Evolutionary conservation across 106 monocot genomes (phyloP), one percentile per base, ranked within the genome.

Genomic region (Dactylorhiza incarnata): DNA sequence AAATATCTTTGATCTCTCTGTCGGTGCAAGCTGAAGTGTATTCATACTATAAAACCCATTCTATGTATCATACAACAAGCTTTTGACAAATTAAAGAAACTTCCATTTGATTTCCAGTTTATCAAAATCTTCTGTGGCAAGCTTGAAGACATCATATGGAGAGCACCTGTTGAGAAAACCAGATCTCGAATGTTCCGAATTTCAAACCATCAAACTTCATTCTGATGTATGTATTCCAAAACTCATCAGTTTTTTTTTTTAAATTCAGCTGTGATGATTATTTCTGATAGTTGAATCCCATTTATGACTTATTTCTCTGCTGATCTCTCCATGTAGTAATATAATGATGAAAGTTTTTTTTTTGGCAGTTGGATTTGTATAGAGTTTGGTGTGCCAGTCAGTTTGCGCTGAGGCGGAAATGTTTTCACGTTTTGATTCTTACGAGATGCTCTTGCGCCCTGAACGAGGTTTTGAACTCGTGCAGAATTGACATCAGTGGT

Each of bases 111-210:
- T 67, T 58, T 81, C 75, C 93, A 96, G 96, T 96, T 96, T 76
- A 87, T 78, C 84, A 93, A 96, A 75, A 89, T 79, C 25, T 91
- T 93, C 44, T 83, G 82, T 67, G 78, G 85, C 70, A 93, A 91
- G 62, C 80, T 96, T n/a, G 96, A 91, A 23, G 78, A 84, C 11
- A 91, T 96, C 49, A 93, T 96, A 72, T 96, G 89, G 93, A 90
- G 81, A 61, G 77, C 83, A 74, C 76, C 78, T 3, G 66, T 65
- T 48, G 88, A 86, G 78, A 89, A 83, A 78, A 83, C 72, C 15
- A 85, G 49, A 74, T 83, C 88, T 65, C 80, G 83, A 25, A 68
- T 63, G 46, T n/a, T 19, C n/a, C 71, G 79, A 51, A 24, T 54
- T 1, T 79, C 79, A 14, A 87, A 80, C 24, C 75, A 82, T 14